A percentile compares a stretch with the other conserved stretches of the same genome.
Conservation (phyloP, 1,139 yeast genomes). For the Suhomyces yuchorum region DNA sequence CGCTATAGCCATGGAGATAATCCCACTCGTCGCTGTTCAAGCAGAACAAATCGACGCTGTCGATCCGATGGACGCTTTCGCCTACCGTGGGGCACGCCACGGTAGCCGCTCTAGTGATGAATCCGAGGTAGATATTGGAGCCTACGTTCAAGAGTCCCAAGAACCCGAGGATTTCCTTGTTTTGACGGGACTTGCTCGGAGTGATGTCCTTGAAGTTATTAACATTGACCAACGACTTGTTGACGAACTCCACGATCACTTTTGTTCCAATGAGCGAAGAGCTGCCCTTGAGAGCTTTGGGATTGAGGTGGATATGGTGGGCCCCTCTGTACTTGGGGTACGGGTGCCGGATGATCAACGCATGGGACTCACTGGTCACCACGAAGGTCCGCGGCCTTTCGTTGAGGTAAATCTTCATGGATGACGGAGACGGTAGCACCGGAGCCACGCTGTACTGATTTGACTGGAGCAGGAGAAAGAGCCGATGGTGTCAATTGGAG, state of each 20-base stretch:
- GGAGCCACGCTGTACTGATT: not conserved
- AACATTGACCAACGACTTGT: constrained; percentile 38
- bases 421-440: not conserved
- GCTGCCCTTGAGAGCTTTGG: constrained; percentile 22
- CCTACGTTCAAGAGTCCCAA: constrained; percentile 62
- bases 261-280: constrained; percentile 19
- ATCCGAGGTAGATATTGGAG: constrained; percentile 56
- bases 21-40: constrained; percentile 61
- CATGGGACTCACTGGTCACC: constrained; percentile 49
- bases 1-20: constrained; percentile 26
- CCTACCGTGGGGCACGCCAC: constrained; percentile 62
- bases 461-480: not conserved
- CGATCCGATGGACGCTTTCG: constrained; percentile 54
- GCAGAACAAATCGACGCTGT: constrained; percentile 64
- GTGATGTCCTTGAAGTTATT: constrained; percentile 45
- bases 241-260: constrained; percentile 55
- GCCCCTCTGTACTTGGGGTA: constrained; percentile 35
- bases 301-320: constrained; percentile 37
- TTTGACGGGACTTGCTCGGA: constrained; percentile 26
- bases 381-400: constrained; percentile 58
- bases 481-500: not conserved
- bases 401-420: constrained; percentile 52
- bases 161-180: constrained; percentile 51
- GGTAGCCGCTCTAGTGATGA: constrained; percentile 55
- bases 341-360: constrained; percentile 53